A percentile compares a stretch with the other conserved stretches of the same genome.
Evolutionary conservation across 1,284 basidiomycete species (phyloP).

Genomic region (Trichosporon faecale): DNA sequence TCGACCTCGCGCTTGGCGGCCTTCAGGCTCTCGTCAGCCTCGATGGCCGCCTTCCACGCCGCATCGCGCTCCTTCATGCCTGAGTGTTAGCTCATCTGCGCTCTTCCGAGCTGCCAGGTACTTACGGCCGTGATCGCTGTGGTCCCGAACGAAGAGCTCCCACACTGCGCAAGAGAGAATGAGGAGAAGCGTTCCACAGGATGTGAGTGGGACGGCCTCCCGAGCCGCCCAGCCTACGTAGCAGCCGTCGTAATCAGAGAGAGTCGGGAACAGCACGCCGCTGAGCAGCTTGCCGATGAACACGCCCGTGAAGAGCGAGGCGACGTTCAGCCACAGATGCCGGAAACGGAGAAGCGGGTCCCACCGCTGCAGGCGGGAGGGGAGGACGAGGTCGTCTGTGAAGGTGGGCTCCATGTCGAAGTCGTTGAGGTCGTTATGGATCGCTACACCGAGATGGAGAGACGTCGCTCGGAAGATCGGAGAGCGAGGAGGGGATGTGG

Average conservation of each 20-base stretch:
- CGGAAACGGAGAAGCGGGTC: background rate
- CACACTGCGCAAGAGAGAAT: background rate
- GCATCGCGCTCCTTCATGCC: background rate
- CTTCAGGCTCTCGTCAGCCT: background rate
- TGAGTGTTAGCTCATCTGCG: background rate
- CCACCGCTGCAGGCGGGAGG: background rate
- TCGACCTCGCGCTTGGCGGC: background rate
- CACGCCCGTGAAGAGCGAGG: background rate
- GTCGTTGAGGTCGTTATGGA: no score
- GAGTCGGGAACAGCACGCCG: background rate
- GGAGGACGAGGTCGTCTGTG: conserved; percentile 5
- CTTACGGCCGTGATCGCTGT: background rate
- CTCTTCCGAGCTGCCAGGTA: background rate
- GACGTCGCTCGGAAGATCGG: background rate
- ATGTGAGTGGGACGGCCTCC: background rate
- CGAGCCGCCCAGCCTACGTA: background rate
- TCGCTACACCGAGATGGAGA: background rate
- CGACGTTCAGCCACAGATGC: background rate
- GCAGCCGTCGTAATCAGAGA: background rate
- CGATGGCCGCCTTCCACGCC: background rate
- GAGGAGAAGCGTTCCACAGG: background rate
- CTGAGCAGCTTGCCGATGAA: background rate
- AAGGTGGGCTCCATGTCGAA: background rate
- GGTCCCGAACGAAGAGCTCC: background rate
- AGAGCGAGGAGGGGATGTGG: no score